phyloP scores from a whole-genome alignment of 805 yeast species.

The Candida caryicola region DNA sequence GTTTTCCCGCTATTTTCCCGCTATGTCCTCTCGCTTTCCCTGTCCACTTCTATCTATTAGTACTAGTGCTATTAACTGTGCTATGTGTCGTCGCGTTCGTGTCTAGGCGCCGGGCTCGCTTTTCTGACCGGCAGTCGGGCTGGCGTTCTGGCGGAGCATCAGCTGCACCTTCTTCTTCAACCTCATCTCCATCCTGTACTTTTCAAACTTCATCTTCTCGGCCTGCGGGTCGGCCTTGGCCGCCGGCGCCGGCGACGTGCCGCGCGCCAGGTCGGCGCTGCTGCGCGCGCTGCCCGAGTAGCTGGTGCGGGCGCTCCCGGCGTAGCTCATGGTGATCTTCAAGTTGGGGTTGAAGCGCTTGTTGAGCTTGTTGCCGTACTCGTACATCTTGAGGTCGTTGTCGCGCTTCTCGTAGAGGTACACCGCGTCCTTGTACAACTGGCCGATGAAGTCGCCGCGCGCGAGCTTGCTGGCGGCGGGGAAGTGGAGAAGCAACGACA shows the following conservation, averaged over 20 bases:
- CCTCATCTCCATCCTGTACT: slow-evolving; percentile 45
- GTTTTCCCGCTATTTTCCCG: too few relatives aligned
- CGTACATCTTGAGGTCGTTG: slow-evolving; percentile 38
- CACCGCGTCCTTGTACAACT: slow-evolving; percentile 33
- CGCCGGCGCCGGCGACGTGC: slow-evolving; percentile 8
- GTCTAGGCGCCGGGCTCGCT: too few relatives aligned
- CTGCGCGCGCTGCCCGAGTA: slow-evolving; percentile 15
- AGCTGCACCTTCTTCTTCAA: slow-evolving; percentile 40
- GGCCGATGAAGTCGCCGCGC: slow-evolving; percentile 20
- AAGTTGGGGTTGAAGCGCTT: slow-evolving; percentile 38
- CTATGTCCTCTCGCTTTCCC: too few relatives aligned
- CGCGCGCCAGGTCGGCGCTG: slow-evolving; percentile 20
- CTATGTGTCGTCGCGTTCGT: too few relatives aligned
- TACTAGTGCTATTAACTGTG: too few relatives aligned
- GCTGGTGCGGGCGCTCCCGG: slow-evolving; percentile 17
- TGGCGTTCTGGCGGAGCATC: too few relatives aligned
- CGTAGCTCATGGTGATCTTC: slow-evolving; percentile 22
- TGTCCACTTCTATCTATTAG: too few relatives aligned
- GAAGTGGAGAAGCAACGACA: slow-evolving; percentile 48
- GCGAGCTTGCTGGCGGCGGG: slow-evolving; percentile 31
- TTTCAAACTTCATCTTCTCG: slow-evolving; percentile 43
- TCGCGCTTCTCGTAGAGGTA: slow-evolving; percentile 31
- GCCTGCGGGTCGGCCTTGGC: slow-evolving; percentile 21
- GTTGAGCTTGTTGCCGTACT: slow-evolving; percentile 40
- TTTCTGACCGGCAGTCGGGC: too few relatives aligned